A percentile compares a stretch with the other conserved stretches of the same genome.
phyloP scores from a whole-genome alignment of 2,329 filamentous ascomycete species.

The Exophiala sp. region DNA sequence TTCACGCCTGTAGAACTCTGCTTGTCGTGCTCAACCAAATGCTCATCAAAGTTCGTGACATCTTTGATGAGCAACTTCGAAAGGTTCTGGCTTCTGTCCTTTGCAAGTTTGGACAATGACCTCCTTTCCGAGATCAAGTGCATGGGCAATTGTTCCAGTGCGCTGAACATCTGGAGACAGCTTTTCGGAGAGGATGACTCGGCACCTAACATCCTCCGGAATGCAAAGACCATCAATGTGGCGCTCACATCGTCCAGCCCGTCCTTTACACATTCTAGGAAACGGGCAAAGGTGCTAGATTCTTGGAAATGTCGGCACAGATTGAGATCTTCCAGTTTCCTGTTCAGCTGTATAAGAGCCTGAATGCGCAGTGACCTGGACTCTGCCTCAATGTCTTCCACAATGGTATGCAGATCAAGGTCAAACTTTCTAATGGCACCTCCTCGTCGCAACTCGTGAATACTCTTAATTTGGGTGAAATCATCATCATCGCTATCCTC shows the following conservation, averaged over 20 bases:
- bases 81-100: conserved; percentile 26
- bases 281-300: conserved; percentile 62
- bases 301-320: conserved; percentile 57
- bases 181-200: conserved; percentile 16
- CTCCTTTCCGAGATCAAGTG: conserved; percentile 12
- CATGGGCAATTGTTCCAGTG: conserved; percentile 16
- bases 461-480: conserved; percentile 47
- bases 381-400: conserved; percentile 53
- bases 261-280: conserved; percentile 57
- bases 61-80: conserved; percentile 23
- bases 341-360: conserved; percentile 51
- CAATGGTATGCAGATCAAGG: conserved; percentile 49
- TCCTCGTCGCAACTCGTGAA: conserved; percentile 56
- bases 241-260: conserved; percentile 48
- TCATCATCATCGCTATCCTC: conserved; percentile 43
- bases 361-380: conserved; percentile 44
- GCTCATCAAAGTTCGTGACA: conserved; percentile 18
- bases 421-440: conserved; percentile 54
- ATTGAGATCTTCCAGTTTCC: conserved; percentile 44
- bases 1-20: conserved; percentile 3
- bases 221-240: conserved; percentile 19
- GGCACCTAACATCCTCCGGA: conserved; percentile 14
- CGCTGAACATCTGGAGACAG: conserved; percentile 13
- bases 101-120: conserved; percentile 19
- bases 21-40: background rate